Base-by-base conservation (phyloP, 2,329 filamentous ascomycete genomes). In the Thielaviopsis cerberus region DNA sequence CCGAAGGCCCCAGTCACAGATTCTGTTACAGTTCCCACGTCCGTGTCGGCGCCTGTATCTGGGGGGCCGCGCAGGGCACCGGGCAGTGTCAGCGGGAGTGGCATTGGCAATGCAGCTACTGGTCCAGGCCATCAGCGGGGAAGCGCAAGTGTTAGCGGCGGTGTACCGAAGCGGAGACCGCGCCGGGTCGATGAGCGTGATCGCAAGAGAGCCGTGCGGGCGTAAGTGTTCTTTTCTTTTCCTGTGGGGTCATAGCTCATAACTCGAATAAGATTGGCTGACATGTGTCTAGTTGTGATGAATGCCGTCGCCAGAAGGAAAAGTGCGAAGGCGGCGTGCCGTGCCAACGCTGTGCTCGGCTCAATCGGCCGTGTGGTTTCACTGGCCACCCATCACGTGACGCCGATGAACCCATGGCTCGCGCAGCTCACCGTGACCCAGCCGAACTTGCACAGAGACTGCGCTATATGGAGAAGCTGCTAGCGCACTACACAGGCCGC, bases 251-350 rank as follows among this genome's bases (percentile, higher is more conserved):
- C 20, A 34, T 45, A 61, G 51, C 30, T 24, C 34, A 53, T 15
- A 7, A 15, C n/a, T 15, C 48, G n/a, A n/a, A n/a, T n/a, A n/a
- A n/a, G n/a, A n/a, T n/a, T n/a, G n/a, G n/a, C n/a, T n/a, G n/a
- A n/a, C n/a, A n/a, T n/a, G n/a, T n/a, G n/a, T n/a, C 30, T 53
- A 78, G 76, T 60, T 79, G 76, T 63, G 75, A 77, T 64, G 73
- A 73, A 56, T 79, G 76, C 65, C 74, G 76, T 60, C 71, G 75
- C 61, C 71, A 76, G 59, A 79, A 79, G 64, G 76, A 79, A 65
- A 77, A 78, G 66, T 79, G 76, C 63, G 75, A 78, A 63, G 76
- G 76, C 53, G 76, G 76, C 54, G 69, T 76, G 20, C 76, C 76
- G 1, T 79, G 76, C 63, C 73, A 74, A 53, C 68, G 76, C 57